These are phyloP conservation scores for Spizellomyces sp. DNA, from an alignment of 192 early-diverging fungal genomes.

Conservation along the genomic window DNA sequence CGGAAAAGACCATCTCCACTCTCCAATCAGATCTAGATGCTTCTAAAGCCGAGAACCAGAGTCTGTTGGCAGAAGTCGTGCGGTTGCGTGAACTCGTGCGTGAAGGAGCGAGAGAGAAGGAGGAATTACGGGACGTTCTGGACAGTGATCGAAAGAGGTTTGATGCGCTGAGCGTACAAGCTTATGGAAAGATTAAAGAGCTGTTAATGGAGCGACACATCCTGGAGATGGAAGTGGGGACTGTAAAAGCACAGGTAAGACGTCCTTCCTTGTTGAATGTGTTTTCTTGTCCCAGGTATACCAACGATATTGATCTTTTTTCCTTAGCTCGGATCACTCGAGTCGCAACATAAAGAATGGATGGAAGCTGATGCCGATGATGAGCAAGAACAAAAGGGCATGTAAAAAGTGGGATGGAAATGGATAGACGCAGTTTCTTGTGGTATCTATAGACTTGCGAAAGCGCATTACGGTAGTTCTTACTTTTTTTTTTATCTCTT, in stretches of 20 bases:
- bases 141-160: constrained; percentile 40
- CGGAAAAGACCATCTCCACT: not conserved
- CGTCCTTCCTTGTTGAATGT: not conserved
- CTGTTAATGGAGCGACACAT: constrained; percentile 43
- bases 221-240: constrained; percentile 38
- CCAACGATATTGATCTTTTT: too few species aligned
- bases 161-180: constrained; percentile 42
- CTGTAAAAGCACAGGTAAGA: not conserved
- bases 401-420: not conserved
- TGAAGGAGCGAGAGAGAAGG: constrained; percentile 23
- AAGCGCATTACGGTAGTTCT: not conserved
- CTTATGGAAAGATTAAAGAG: constrained; percentile 55
- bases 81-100: constrained; percentile 19
- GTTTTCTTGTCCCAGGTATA: not conserved
- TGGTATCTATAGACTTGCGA: not conserved
- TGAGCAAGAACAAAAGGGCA: not conserved
- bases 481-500: constrained; percentile 1
- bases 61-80: constrained; percentile 27
- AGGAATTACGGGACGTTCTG: constrained; percentile 4
- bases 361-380: not conserved
- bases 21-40: constrained; percentile 4
- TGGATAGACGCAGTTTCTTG: not conserved
- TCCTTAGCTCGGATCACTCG: not conserved
- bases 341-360: constrained; percentile 2
- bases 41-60: constrained; percentile 6